These are phyloP conservation scores for Trichoderma gracile DNA, from an alignment of 2,329 filamentous ascomycete species.

Conservation along the genomic window DNA sequence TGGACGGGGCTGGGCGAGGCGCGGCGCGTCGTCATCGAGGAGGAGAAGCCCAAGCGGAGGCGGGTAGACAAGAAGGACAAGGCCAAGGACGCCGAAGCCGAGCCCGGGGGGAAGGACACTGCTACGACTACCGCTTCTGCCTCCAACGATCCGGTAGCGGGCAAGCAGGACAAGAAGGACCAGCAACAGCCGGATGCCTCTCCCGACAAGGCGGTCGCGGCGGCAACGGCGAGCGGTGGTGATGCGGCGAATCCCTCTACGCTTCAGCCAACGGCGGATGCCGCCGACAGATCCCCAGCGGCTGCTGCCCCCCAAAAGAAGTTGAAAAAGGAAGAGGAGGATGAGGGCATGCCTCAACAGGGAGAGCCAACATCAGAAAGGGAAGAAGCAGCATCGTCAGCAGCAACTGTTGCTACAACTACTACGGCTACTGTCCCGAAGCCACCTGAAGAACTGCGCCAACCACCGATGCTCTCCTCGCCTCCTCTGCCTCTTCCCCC, in stretches of 20 bases:
- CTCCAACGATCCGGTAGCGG: neutral
- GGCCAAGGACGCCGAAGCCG: conserved; percentile 28
- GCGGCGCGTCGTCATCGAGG: conserved; percentile 63
- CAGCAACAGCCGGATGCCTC: conserved; percentile 4
- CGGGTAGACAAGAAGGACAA: conserved; percentile 41
- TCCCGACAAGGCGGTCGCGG: neutral
- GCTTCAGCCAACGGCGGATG: conserved; percentile 23
- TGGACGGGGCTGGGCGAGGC: conserved; percentile 89
- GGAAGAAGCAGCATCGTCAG: neutral
- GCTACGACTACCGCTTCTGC: neutral
- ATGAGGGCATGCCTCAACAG: neutral
- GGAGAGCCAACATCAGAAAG: neutral
- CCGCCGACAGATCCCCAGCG: neutral
- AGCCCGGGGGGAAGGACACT: conserved; percentile 29
- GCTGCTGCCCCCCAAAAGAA: neutral
- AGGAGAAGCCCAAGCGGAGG: conserved; percentile 64
- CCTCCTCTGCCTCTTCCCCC: conserved; percentile 26
- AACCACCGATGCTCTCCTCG: conserved; percentile 28
- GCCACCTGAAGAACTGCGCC: neutral
- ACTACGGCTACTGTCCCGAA: neutral
- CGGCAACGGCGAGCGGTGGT: neutral
- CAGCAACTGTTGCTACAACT: neutral
- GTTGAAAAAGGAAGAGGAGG: conserved; percentile 19
- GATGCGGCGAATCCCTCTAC: conserved; percentile 3
- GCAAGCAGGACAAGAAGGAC: conserved; percentile 6